A percentile compares a stretch with the other conserved stretches of the same genome.
These are phyloP conservation scores for Jimgerdemannia flammicorona DNA, from an alignment of 192 early-diverging fungal species.

Conservation along the genomic window DNA sequence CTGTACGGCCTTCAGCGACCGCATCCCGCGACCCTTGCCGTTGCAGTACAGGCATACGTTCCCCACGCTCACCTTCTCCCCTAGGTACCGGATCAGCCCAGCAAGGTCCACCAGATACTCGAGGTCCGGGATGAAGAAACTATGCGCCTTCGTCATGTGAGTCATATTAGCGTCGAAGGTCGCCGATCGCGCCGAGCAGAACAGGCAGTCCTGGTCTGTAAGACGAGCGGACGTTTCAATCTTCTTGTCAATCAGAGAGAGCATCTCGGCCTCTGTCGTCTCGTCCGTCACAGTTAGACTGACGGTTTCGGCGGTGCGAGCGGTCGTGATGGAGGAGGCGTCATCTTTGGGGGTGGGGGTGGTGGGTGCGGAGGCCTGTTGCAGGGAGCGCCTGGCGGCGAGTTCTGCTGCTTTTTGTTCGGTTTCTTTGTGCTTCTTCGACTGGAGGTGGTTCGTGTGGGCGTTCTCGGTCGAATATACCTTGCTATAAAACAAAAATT, in stretches of 20 bases:
- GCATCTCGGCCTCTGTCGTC: conserved; percentile 52
- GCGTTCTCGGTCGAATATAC: conserved; percentile 64
- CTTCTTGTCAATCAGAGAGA: conserved; percentile 80
- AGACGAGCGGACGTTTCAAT: conserved; percentile 67
- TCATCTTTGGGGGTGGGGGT: not conserved
- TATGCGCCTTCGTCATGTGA: conserved; percentile 90
- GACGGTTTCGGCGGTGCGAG: not conserved
- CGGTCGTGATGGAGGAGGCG: not conserved
- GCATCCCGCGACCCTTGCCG: conserved; percentile 78
- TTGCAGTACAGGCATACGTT: conserved; percentile 97
- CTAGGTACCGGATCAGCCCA: conserved; percentile 88
- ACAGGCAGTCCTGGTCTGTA: conserved; percentile 79
- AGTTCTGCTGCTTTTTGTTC: conserved; percentile 37
- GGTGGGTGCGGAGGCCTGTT: not conserved
- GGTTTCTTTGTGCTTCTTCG: conserved; percentile 93
- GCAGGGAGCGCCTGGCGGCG: not conserved
- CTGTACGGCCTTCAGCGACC: conserved; percentile 88
- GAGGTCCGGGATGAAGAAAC: conserved; percentile 96
- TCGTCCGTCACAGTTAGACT: conserved; percentile 44
- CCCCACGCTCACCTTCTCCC: conserved; percentile 91
- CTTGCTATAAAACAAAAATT: conserved; percentile 12
- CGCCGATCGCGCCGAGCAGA: conserved; percentile 71
- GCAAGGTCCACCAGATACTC: conserved; percentile 87
- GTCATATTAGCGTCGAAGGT: conserved; percentile 74
- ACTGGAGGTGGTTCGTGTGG: conserved; percentile 85